Evolutionary conservation across 768 basidiomycete genomes (phyloP).

Genomic region (Trametes meyenii): DNA sequence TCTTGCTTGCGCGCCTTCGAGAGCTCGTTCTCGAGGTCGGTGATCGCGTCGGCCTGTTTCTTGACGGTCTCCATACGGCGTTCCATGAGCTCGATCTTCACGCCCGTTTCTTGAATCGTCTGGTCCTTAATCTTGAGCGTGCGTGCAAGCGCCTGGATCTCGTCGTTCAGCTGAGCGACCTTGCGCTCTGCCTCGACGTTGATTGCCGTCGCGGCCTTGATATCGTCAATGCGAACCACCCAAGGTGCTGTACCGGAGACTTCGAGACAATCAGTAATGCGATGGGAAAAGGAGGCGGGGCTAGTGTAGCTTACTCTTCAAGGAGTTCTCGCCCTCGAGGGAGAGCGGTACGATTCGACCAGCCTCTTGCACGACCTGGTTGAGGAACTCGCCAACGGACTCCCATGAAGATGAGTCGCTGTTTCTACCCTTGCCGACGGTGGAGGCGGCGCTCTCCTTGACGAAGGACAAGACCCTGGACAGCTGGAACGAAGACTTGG

Average conservation of each 20-base stretch:
- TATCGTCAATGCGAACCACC: slow-evolving; percentile 77
- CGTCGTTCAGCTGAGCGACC: slow-evolving; percentile 82
- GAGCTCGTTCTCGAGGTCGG: slow-evolving; percentile 80
- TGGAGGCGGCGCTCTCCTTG: slow-evolving; percentile 71
- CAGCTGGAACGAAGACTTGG: slow-evolving; percentile 80
- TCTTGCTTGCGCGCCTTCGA: slow-evolving; percentile 86
- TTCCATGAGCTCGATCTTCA: slow-evolving; percentile 96
- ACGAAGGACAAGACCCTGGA: slow-evolving; percentile 69
- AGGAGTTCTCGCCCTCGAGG: slow-evolving; percentile 73
- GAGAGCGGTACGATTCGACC: slow-evolving; percentile 69
- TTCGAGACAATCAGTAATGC: slow-evolving; percentile 32
- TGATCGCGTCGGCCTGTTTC: slow-evolving; percentile 84
- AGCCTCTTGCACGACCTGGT: slow-evolving; percentile 71
- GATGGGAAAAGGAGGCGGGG: neutral
- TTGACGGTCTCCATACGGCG: slow-evolving; percentile 89
- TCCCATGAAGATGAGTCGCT: slow-evolving; percentile 77
- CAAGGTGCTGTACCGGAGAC: slow-evolving; percentile 83
- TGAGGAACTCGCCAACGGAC: slow-evolving; percentile 68
- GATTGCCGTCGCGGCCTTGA: slow-evolving; percentile 80
- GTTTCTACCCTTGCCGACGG: slow-evolving; percentile 66
- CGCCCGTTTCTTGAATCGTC: slow-evolving; percentile 80
- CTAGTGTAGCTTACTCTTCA: slow-evolving; percentile 64
- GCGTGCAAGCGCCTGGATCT: slow-evolving; percentile 85
- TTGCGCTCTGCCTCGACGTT: slow-evolving; percentile 94
- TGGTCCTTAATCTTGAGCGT: slow-evolving; percentile 90